Conservation (phyloP, 805 yeast species). For the Candida manassasensis region DNA sequence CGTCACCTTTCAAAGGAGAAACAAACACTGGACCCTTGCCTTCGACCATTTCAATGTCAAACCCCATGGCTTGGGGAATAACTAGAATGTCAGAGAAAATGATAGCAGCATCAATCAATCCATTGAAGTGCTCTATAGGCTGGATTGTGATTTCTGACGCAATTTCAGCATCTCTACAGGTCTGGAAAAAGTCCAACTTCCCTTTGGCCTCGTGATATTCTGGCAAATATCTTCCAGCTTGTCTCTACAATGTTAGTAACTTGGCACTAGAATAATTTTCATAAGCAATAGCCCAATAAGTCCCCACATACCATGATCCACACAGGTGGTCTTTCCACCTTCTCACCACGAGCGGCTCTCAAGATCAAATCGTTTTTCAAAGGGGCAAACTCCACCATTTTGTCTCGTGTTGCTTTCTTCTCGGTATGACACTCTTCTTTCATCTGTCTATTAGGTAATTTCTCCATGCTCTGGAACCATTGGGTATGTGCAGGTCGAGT, state of each 20-base stretch:
- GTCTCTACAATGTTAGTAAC: too few relatives aligned
- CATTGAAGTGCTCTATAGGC: slow-evolving; percentile 86
- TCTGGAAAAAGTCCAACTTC: slow-evolving; percentile 82
- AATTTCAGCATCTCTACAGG: slow-evolving; percentile 91
- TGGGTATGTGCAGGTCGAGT: too few relatives aligned
- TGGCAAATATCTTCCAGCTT: slow-evolving; percentile 92
- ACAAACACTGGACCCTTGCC: slow-evolving; percentile 94
- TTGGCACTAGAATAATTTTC: too few relatives aligned
- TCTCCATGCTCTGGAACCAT: too few relatives aligned
- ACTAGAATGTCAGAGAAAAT: slow-evolving; percentile 94
- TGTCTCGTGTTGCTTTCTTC: too few relatives aligned
- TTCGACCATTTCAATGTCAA: slow-evolving; percentile 89
- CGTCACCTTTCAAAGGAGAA: slow-evolving; percentile 73
- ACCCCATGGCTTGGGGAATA: slow-evolving; percentile 97
- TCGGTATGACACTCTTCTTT: too few relatives aligned
- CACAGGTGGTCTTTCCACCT: slow-evolving; percentile 93
- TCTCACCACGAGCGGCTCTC: slow-evolving; percentile 87
- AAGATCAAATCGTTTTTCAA: slow-evolving; percentile 85
- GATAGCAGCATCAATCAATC: slow-evolving; percentile 92
- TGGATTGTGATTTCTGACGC: slow-evolving; percentile 94
- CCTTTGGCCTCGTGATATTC: slow-evolving; percentile 90
- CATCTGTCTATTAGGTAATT: too few relatives aligned
- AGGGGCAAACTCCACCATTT: slow-evolving; percentile 56
- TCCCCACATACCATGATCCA: slow-evolving; percentile 75
- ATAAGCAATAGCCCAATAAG: too few relatives aligned